Evolutionary conservation across 2,329 filamentous ascomycete genomes (phyloP).

Genomic region (Aspergillus sojae): DNA sequence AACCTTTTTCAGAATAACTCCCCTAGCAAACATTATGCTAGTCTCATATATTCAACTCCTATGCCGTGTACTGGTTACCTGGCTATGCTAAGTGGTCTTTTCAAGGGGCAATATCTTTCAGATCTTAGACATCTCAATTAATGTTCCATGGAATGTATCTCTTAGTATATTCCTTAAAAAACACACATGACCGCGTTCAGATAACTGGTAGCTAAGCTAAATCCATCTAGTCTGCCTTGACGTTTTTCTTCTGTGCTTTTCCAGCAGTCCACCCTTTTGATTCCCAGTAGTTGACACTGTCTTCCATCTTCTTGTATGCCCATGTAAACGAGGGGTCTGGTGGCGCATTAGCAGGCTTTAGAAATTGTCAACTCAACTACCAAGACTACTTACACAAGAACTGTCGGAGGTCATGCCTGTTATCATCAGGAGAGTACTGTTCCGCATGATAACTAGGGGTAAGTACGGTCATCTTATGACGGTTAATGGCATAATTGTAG

Average conservation of each 20-base stretch:
- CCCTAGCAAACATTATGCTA: not conserved
- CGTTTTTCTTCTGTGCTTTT: slow-evolving; percentile 39
- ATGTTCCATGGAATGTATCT: not conserved
- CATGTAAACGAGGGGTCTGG: slow-evolving; percentile 45
- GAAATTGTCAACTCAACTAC: not conserved
- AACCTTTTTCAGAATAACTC: not conserved
- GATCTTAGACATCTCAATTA: not conserved
- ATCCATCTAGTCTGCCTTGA: slow-evolving; percentile 33
- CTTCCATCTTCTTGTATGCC: slow-evolving; percentile 54
- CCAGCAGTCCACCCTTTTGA: slow-evolving; percentile 36
- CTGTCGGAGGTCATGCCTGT: slow-evolving; percentile 60
- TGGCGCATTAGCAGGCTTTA: not conserved
- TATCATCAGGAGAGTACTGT: slow-evolving; percentile 59
- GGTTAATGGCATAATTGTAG: slow-evolving; percentile 61
- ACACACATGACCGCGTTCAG: not conserved
- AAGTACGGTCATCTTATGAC: slow-evolving; percentile 66
- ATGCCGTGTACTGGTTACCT: not conserved
- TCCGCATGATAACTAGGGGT: slow-evolving; percentile 60
- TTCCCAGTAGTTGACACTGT: slow-evolving; percentile 48
- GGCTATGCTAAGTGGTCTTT: not conserved
- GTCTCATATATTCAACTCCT: not conserved
- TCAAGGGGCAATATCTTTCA: not conserved
- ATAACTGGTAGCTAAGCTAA: not conserved
- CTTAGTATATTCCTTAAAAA: not conserved
- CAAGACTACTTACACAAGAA: slow-evolving; percentile 50